Percentiles rank a stretch among this genome's conserved stretches.
Conservation (phyloP, 2,329 filamentous ascomycete genomes). For the Epichloe gansuensis region DNA sequence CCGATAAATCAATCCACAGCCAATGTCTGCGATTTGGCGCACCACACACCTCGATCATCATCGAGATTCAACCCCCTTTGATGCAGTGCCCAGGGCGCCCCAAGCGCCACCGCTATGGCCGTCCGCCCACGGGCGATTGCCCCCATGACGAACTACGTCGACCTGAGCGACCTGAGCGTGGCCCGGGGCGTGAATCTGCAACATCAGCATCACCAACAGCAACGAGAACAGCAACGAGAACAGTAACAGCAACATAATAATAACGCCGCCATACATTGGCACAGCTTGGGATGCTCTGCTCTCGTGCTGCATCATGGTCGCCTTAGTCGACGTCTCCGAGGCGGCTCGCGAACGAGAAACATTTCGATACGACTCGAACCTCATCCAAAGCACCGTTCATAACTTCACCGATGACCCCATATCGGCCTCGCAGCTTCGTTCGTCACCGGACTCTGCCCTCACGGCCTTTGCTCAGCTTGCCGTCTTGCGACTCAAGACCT, state of each 20-base stretch:
- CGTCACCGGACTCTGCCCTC: conserved; percentile 22
- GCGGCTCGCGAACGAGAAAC: conserved; percentile 3
- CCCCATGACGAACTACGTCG: not conserved
- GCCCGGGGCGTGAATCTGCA: not conserved
- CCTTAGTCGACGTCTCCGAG: conserved; percentile 1
- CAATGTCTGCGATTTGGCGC: not conserved
- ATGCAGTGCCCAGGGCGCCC: not conserved
- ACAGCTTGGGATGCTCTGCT: not conserved
- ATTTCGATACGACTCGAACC: conserved; percentile 1
- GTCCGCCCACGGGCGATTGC: not conserved
- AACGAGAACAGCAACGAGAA: not conserved
- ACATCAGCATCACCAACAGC: not conserved
- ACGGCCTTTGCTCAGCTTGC: conserved; percentile 35
- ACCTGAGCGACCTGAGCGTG: not conserved
- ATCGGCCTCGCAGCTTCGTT: conserved; percentile 9
- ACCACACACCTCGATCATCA: not conserved
- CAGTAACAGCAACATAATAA: not conserved
- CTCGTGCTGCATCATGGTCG: not conserved
- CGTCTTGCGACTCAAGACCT: conserved; percentile 27
- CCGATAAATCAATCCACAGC: not conserved
- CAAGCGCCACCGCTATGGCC: not conserved
- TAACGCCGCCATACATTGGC: too few relatives aligned
- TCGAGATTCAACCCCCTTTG: not conserved
- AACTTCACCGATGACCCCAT: not conserved
- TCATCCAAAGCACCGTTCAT: not conserved